Evolutionary conservation across 306 rosid genomes (phyloP).

Genomic region (Sesbania bispinosa): DNA sequence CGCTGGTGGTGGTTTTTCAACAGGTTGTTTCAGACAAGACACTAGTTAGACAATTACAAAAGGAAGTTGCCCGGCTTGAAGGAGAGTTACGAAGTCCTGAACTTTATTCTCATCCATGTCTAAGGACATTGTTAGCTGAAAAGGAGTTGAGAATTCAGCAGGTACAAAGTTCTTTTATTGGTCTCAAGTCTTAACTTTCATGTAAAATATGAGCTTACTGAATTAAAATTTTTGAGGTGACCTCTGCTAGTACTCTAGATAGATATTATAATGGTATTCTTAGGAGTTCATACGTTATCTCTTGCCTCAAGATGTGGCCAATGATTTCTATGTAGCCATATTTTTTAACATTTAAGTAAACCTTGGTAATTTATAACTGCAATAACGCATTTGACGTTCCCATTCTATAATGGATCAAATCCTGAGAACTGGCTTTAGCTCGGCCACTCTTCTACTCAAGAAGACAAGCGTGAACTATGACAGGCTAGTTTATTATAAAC

Average conservation of each 20-base stretch:
- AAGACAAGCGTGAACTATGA: neutral
- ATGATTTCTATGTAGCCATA: conserved; percentile 1
- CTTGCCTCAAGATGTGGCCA: conserved; percentile 18
- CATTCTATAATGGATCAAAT: conserved; percentile 18
- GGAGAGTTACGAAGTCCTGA: conserved; percentile 80
- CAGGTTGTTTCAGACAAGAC: conserved; percentile 72
- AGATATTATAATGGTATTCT: neutral
- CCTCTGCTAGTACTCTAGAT: no score
- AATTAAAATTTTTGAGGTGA: neutral
- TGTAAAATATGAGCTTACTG: neutral
- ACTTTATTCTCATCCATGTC: conserved; percentile 46
- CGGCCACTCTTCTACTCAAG: no score
- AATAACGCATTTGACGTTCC: conserved; percentile 11
- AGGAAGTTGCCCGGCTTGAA: conserved; percentile 90
- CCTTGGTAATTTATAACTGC: neutral
- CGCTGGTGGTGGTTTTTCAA: conserved; percentile 11
- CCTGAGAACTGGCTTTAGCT: no score
- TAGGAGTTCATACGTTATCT: neutral
- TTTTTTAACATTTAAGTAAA: neutral
- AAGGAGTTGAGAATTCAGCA: conserved; percentile 74
- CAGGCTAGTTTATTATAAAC: neutral
- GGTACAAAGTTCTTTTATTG: conserved; percentile 43
- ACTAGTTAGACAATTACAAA: conserved; percentile 61
- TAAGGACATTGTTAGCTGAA: conserved; percentile 66
- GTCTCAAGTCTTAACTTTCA: neutral